Conservation (phyloP, 768 basidiomycete species). For the Boletus speciosus region DNA sequence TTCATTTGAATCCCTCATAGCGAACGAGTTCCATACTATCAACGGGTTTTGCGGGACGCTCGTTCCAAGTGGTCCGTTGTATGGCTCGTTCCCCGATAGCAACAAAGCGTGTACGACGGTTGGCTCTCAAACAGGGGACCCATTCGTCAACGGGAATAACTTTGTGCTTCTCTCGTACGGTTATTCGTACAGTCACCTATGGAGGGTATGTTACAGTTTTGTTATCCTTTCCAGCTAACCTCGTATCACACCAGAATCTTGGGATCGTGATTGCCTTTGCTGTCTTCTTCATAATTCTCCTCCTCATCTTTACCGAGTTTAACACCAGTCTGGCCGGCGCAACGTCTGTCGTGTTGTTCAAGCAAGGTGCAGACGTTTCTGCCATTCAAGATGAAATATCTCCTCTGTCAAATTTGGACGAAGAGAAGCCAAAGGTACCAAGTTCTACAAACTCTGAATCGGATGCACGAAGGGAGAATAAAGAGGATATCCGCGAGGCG, state of each 20-base stretch:
- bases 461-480: constrained; percentile 7
- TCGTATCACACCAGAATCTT: constrained; percentile 42
- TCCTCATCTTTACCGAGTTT: constrained; percentile 59
- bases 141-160: constrained; percentile 54
- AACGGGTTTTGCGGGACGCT: constrained; percentile 57
- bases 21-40: constrained; percentile 78
- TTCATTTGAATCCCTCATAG: constrained; percentile 65
- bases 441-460: constrained; percentile 2
- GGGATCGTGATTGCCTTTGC: constrained; percentile 71
- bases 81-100: constrained; percentile 47
- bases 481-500: constrained; percentile 27
- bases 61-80: constrained; percentile 61
- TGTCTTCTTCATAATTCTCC: constrained; percentile 49
- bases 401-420: constrained; percentile 22
- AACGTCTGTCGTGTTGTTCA: constrained; percentile 57
- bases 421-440: constrained; percentile 26
- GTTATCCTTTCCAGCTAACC: not conserved
- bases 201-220: constrained; percentile 36
- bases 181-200: constrained; percentile 45
- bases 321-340: constrained; percentile 37
- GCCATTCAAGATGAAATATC: not conserved
- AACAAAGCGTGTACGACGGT: constrained; percentile 79
- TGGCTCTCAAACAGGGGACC: constrained; percentile 60
- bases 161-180: constrained; percentile 49
- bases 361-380: constrained; percentile 45